Evolutionary conservation across 495 filamentous ascomycete species (phyloP).

Genomic region (Talaromyces adpressus): DNA sequence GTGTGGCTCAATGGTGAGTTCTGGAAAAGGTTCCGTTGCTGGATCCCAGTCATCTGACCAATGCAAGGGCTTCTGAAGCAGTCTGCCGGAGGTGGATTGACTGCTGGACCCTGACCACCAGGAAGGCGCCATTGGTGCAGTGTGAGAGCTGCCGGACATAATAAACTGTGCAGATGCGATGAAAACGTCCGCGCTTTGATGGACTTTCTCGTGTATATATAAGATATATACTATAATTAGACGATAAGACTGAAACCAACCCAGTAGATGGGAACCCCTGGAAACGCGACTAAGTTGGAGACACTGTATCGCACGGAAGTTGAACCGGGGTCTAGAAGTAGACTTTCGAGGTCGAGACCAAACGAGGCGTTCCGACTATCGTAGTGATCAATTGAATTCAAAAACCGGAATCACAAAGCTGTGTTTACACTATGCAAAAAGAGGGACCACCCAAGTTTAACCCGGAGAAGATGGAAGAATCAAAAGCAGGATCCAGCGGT

Average conservation of each 20-base stretch:
- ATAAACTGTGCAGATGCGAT: not conserved
- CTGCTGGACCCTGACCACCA: not conserved
- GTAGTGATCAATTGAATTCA: not conserved
- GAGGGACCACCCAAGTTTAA: not conserved
- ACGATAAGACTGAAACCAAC: not conserved
- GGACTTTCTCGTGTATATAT: not conserved
- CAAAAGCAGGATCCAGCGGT: not conserved
- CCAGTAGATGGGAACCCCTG: not conserved
- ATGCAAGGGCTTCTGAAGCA: conserved; percentile 1
- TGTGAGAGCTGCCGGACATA: not conserved
- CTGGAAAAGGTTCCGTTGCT: conserved; percentile 3
- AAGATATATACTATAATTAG: conserved; percentile 3
- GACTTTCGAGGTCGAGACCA: not conserved
- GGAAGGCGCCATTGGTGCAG: not conserved
- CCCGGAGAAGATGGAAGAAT: not conserved
- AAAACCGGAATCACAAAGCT: not conserved
- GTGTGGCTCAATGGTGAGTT: not conserved
- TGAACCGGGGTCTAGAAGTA: not conserved
- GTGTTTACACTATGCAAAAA: not conserved
- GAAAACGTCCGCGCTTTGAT: not conserved
- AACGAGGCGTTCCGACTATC: not conserved
- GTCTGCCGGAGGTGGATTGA: not conserved
- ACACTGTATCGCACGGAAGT: not conserved
- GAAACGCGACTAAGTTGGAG: not conserved
- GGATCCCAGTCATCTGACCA: conserved; percentile 3